Base-by-base conservation (phyloP, 345 rosid species). In the Populus deltoides region DNA sequence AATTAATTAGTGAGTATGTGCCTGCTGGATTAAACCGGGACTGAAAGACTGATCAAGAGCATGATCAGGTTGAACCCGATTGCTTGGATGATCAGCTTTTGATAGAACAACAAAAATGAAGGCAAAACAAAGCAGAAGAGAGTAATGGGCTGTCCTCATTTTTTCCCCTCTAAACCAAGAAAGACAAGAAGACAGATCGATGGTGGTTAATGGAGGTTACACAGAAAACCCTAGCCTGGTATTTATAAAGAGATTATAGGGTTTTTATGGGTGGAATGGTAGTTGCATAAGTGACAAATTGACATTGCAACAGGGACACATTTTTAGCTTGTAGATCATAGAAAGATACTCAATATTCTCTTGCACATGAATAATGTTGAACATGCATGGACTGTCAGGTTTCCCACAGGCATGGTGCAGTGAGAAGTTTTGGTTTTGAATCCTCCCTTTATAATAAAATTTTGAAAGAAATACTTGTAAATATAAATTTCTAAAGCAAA, bases 11-110 rank as follows among this genome's bases (percentile, higher is more conserved):
- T 45, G 51, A 45, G 51, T 4, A 53, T 0, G 20, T 53, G 59
- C 59, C 59, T 53, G 59, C 94, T 90, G 88, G 85, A 92, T 90
- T 77, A 87, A 87, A 74, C 89, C 90, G 76, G 88, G 86, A 67
- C 87, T 92, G 70, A 86, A 87, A 41, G 88, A 75, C 3, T 82
- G 83, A 13, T 79, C 36, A 33, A 33, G 80, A 68, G 85, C 85
- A 39, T 79, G 92, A n/a, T n/a, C n/a, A 76, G 92, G 92, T 59
- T 83, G 67, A 8, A 76, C 68, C 62, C 33, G 70, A 68, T 6
- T 77, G 0, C 87, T 53, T 18, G 9, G 59, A 6, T 20, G 68
- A 75, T 84, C 79, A 38, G 87, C 78, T 65, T 76, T 75, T 5
- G 82, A 80, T 38, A 70, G 9, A 16, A 84, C 59, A 18, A 18